Conservation (phyloP, 805 yeast genomes). For the Wickerhamomyces subpelliculosus region DNA sequence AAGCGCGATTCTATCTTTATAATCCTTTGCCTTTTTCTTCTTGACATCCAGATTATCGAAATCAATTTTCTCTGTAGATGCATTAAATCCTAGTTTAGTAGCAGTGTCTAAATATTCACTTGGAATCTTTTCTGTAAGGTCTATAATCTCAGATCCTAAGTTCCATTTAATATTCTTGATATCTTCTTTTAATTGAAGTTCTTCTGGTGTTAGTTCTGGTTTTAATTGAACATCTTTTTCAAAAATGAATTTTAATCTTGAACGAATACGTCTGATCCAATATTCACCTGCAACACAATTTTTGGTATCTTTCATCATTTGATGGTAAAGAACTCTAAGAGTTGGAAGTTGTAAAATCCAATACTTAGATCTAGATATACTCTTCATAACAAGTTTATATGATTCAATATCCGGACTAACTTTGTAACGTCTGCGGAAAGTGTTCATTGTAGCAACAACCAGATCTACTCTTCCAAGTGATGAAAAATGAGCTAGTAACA, state of each 20-base stretch:
- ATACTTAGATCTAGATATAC: constrained; percentile 28
- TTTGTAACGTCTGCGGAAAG: constrained; percentile 19
- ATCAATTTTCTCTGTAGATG: neutral
- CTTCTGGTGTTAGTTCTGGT: constrained; percentile 11
- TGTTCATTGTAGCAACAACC: constrained; percentile 25
- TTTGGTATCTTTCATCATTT: constrained; percentile 12
- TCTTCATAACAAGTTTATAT: constrained; percentile 28
- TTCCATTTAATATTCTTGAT: neutral
- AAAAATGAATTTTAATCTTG: constrained; percentile 14
- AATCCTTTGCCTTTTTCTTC: constrained; percentile 6
- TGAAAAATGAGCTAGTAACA: constrained; percentile 24
- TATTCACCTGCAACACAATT: constrained; percentile 17
- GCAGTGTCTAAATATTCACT: constrained; percentile 3
- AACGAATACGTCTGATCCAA: constrained; percentile 18
- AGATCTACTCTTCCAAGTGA: constrained; percentile 29
- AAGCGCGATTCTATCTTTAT: constrained; percentile 18
- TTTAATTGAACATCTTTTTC: constrained; percentile 12
- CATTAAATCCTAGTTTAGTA: constrained; percentile 11
- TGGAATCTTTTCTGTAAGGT: neutral
- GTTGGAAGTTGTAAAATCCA: constrained; percentile 17
- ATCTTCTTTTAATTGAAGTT: constrained; percentile 4
- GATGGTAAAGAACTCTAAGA: constrained; percentile 19
- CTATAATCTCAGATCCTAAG: neutral
- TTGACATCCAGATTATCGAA: neutral
- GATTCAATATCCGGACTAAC: constrained; percentile 25